These are phyloP conservation scores for Sicyos edulis DNA, from an alignment of 306 rosid species.

Conservation along the genomic window DNA sequence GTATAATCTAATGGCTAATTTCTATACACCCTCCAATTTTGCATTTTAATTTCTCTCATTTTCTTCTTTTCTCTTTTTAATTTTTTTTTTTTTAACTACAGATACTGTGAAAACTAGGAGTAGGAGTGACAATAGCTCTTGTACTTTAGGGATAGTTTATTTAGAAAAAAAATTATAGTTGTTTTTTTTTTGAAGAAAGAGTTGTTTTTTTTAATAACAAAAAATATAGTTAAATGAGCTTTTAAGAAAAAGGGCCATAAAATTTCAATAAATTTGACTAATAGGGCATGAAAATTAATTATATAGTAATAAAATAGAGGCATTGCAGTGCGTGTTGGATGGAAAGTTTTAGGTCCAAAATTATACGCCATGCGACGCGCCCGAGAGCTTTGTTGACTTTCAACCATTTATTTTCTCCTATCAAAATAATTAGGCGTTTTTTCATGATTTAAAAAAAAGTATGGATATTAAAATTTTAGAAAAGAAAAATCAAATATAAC, in stretches of 20 bases:
- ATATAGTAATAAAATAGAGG: not conserved
- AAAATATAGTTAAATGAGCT: not conserved
- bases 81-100: not conserved
- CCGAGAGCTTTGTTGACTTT: slow-evolving; percentile 21
- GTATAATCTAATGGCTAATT: not conserved
- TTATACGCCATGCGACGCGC: slow-evolving; percentile 26
- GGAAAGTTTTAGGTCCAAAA: slow-evolving; percentile 11
- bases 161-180: not conserved
- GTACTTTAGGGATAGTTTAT: too few species aligned
- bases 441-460: too few species aligned
- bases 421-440: too few species aligned
- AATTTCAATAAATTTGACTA: not conserved
- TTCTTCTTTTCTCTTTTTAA: not conserved
- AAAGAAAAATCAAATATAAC: too few species aligned
- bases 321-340: slow-evolving; percentile 20
- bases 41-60: not conserved
- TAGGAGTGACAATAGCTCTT: too few species aligned
- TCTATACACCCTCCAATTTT: not conserved
- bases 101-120: not conserved
- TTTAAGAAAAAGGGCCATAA: not conserved
- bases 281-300: not conserved
- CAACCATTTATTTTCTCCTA: not conserved
- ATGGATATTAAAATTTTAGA: too few species aligned
- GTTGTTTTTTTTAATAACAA: not conserved
- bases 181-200: too few species aligned